A percentile compares a stretch with the other conserved stretches of the same genome.
Conservation (phyloP, 2,329 filamentous ascomycete genomes). For the Cadophora gregata region DNA sequence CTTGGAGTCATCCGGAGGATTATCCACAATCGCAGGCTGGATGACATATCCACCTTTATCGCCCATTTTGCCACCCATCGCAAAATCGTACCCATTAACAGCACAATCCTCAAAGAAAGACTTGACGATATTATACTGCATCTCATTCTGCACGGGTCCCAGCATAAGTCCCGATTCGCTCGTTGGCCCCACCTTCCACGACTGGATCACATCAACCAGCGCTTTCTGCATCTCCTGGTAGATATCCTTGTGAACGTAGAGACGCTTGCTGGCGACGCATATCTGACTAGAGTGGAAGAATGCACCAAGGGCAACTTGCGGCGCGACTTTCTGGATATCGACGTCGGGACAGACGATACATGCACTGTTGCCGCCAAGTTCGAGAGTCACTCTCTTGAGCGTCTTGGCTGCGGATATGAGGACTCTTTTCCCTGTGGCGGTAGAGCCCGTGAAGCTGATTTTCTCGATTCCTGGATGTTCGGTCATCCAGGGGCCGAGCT, state of each 20-base stretch:
- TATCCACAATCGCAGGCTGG: constrained; percentile 62
- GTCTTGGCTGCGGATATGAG: constrained; percentile 56
- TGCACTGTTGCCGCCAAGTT: constrained; percentile 58
- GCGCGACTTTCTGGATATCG: constrained; percentile 53
- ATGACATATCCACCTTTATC: constrained; percentile 59
- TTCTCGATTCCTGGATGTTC: constrained; percentile 60
- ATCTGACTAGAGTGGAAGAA: constrained; percentile 62
- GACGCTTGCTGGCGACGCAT: constrained; percentile 61
- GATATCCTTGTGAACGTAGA: constrained; percentile 66
- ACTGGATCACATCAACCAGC: constrained; percentile 52
- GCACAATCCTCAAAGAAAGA: constrained; percentile 61
- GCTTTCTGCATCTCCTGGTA: constrained; percentile 60
- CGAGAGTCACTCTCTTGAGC: constrained; percentile 49
- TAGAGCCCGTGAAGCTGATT: constrained; percentile 64
- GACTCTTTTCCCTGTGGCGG: constrained; percentile 54
- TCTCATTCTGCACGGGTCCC: constrained; percentile 67
- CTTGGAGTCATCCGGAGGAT: constrained; percentile 59
- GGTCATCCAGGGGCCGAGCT: constrained; percentile 59
- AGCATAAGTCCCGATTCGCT: constrained; percentile 47
- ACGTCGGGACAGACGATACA: constrained; percentile 59
- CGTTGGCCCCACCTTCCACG: constrained; percentile 48
- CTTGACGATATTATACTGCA: constrained; percentile 67
- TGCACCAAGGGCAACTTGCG: constrained; percentile 52
- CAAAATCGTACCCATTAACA: constrained; percentile 58
- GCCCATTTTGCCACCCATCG: constrained; percentile 50